Base-by-base conservation (phyloP, 2,329 filamentous ascomycete species). In the Plectosphaerella plurivora region DNA sequence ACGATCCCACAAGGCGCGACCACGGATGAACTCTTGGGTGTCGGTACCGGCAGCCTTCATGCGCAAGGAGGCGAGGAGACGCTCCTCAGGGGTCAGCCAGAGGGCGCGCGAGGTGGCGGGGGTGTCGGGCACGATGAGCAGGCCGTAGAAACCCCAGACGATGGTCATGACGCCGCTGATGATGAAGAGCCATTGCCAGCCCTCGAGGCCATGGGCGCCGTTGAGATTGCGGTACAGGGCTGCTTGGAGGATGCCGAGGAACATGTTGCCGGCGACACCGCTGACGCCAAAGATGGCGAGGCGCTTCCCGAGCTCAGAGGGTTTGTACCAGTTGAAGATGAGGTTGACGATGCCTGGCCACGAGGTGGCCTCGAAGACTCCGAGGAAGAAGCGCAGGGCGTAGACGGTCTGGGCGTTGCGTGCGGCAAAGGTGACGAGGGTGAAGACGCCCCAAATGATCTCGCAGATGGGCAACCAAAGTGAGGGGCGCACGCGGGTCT, bases 241-340 rank as follows among this genome's bases (percentile, higher is more conserved):
- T 1, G 69, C 69, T 15, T 74, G 73, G 8, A 77, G 65, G 5
- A 74, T 65, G 3, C 74, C 73, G 2, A 73, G 63, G 47, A 77
- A 77, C 60, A 73, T 72, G 36, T 65, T 68, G 3, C 74, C 71
- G 1, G 74, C 66, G 5, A 74, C 71, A 46, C 72, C 73, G 4
- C 68, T 70, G 5, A 72, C 66, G 44, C 73, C 73, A 53, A 76
- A 71, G 53, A 74, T 70, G 49, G 73, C 71, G 25, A 76, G 65
- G 44, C 72, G 65, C 20, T 67, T 57, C 36, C 65, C 58, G 39
- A 72, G 57, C 58, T 70, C 67, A 55, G 71, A 70, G 16, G 74
- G 68, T 0, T 74, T 77, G 61, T 79, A 79, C 67, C 74, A 79
- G 51, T 75, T 72, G 20, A 72, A 72, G 5, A 79, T 67, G 33